phyloP scores from a whole-genome alignment of 228 moss, liverwort and hornwort genomes.

The Sphagnum magellanicum region DNA sequence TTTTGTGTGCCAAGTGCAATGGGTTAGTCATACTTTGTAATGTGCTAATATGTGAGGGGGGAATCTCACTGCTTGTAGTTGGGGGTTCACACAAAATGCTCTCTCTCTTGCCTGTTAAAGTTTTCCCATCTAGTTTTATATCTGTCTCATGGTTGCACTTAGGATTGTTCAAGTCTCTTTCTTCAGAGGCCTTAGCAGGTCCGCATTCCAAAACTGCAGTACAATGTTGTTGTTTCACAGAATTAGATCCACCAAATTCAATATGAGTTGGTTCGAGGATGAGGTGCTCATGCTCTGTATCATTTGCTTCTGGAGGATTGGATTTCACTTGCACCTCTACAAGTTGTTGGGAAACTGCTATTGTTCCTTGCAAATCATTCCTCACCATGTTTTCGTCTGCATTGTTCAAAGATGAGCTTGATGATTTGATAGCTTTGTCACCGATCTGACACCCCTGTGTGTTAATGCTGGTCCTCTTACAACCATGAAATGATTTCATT shows the following conservation, averaged over 20 bases:
- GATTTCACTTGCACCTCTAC: slow-evolving; percentile 2
- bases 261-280: too few species aligned
- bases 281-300: not conserved
- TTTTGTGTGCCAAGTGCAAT: not conserved
- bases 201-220: too few species aligned
- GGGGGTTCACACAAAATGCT: not conserved
- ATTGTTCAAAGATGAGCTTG: not conserved
- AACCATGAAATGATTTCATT: not conserved
- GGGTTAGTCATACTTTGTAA: not conserved
- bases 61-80: not conserved
- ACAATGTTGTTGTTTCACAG: too few species aligned
- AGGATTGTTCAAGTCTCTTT: too few species aligned
- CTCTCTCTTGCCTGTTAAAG: not conserved
- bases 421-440: not conserved
- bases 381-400: not conserved
- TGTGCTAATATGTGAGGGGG: not conserved
- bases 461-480: not conserved
- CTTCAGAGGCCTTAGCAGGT: too few species aligned
- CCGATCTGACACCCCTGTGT: not conserved
- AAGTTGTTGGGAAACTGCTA: not conserved
- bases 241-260: too few species aligned
- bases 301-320: slow-evolving; percentile 9
- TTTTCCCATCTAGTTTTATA: too few species aligned
- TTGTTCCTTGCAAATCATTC: not conserved
- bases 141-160: too few species aligned